Conservation (phyloP, 495 filamentous ascomycete species). For the Rostrohypoxylon terebratum region DNA sequence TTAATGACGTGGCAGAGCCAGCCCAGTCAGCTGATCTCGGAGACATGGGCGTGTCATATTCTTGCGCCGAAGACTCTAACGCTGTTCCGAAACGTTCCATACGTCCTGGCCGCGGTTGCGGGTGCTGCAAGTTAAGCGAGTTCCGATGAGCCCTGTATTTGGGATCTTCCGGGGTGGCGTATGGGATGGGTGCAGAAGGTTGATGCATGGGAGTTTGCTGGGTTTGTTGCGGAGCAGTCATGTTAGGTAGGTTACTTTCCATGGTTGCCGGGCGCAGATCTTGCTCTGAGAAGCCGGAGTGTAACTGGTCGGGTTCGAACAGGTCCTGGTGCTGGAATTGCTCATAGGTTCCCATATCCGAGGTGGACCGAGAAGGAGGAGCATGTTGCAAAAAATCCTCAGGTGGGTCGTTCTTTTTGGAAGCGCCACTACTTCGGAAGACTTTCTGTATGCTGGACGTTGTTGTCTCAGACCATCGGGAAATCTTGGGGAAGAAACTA, state of each 20-base stretch:
- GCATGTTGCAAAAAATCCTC: constrained; percentile 53
- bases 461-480: constrained; percentile 97
- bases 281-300: constrained; percentile 71
- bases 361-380: constrained; percentile 76
- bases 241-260: constrained; percentile 23
- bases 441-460: constrained; percentile 70
- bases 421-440: constrained; percentile 64
- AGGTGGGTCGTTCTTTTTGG: constrained; percentile 58
- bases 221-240: constrained; percentile 32
- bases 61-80: constrained; percentile 81
- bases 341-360: constrained; percentile 74
- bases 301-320: constrained; percentile 77
- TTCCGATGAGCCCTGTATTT: constrained; percentile 93
- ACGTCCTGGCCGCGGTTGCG: constrained; percentile 86
- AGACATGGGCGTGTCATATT: constrained; percentile 73
- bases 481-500: constrained; percentile 90
- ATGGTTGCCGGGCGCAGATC: constrained; percentile 47
- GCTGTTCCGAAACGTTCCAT: constrained; percentile 83
- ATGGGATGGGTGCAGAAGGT: constrained; percentile 47
- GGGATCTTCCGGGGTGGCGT: constrained; percentile 77
- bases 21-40: constrained; percentile 81
- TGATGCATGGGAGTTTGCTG: constrained; percentile 43
- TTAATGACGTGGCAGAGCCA: constrained; percentile 67
- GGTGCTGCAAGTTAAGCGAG: constrained; percentile 88
- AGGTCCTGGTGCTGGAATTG: constrained; percentile 72